Conservation (phyloP, 2,329 filamentous ascomycete species). For the Ophiostoma tasmaniense region DNA sequence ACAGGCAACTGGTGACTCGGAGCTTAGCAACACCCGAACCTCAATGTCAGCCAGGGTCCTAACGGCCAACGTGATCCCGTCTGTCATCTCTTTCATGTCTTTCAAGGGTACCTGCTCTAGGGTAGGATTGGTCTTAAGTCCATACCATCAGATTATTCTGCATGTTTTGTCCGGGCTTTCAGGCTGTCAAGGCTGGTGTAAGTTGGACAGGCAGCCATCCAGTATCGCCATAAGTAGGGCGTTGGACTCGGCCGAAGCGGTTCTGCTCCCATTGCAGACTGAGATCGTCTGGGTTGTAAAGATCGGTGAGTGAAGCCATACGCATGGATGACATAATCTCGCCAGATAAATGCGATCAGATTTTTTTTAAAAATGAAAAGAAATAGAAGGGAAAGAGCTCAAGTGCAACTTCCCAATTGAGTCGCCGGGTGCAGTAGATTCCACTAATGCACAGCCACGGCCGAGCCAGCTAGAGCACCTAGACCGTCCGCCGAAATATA, state of each 20-base stretch:
- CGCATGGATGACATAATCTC: neutral
- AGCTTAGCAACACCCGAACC: neutral
- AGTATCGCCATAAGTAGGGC: neutral
- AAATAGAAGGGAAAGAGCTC: constrained; percentile 18
- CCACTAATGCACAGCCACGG: constrained; percentile 5
- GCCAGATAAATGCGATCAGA: neutral
- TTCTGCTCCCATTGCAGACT: neutral
- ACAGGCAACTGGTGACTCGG: neutral
- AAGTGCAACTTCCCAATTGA: neutral
- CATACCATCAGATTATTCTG: neutral
- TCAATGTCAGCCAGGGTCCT: neutral
- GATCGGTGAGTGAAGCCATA: neutral
- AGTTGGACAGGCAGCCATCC: neutral
- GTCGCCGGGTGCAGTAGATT: neutral
- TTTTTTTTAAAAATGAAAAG: neutral
- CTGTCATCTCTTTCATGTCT: neutral
- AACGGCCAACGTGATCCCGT: neutral
- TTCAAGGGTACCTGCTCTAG: neutral
- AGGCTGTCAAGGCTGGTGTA: neutral
- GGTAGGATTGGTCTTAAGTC: neutral
- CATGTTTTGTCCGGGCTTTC: neutral
- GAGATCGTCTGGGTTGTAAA: neutral
- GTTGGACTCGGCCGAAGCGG: neutral
- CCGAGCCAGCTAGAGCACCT: constrained; percentile 2
- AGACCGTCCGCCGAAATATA: neutral